Base-by-base conservation (phyloP, 2,329 filamentous ascomycete genomes). In the Camillea tinctor region DNA sequence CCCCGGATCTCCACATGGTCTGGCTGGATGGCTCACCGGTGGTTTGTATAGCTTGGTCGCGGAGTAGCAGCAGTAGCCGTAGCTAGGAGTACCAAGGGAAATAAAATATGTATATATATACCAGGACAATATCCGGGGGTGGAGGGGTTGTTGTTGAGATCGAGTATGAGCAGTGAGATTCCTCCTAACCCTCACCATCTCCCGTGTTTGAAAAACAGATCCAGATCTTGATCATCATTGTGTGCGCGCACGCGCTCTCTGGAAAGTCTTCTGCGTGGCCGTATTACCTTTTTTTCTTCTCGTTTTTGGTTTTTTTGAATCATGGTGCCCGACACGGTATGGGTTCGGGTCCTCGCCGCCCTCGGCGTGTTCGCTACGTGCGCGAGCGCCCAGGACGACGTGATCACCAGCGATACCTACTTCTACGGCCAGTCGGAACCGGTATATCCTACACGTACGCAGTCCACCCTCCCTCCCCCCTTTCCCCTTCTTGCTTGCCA, bases 401-500 rank as follows among this genome's bases (percentile, higher is more conserved):
- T 40, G 4, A 59, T 66, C 49, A 61, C 56, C 8, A 57, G 53
- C 49, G 64, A 66, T 52, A 55, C 52, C 3, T 60, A 55, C 51
- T 66, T 66, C 57, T 66, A 64, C 36, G 64, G 64, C 20, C 52
- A 60, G 50, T 64, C 62, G 1, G 51, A 55, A n/a, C 60, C 64
- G 4, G 64, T 66, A 0, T 66, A 64, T 50, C 64, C 64, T n/a
- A 60, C 64, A 7, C 64, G 60, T 64, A 30, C 20, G 21, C 23
- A 6, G 36, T 30, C 20, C 19, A 8, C 40, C 55, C 36, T 21
- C 50, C 49, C 24, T 54, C 21, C 20, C 56, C 8, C 22, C 26
- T 30, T 22, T 30, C 13, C 26, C 7, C 26, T 30, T 11, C 7
- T n/a, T 30, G 26, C 26, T 13, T 13, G 13, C 26, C 26, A 13